phyloP scores from a whole-genome alignment of 2,329 filamentous ascomycete species.

The Beauveria varroae region DNA sequence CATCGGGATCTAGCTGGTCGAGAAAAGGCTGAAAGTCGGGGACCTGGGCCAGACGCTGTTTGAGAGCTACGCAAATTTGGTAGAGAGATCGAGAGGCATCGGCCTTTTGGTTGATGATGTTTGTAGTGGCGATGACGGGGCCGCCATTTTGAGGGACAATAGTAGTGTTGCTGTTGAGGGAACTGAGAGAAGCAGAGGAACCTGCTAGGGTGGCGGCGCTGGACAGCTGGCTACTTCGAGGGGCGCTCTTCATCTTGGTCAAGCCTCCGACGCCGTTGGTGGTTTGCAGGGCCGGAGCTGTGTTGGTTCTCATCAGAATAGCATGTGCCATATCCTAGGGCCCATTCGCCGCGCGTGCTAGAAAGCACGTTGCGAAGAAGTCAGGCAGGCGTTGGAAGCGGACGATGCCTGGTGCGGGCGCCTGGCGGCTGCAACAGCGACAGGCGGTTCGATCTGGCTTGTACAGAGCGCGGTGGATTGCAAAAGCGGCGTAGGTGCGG shows the following conservation, averaged over 20 bases:
- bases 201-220: slow-evolving; percentile 50
- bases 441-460: background rate
- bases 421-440: background rate
- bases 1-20: slow-evolving; percentile 59
- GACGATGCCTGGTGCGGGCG: background rate
- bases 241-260: slow-evolving; percentile 44
- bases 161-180: slow-evolving; percentile 38
- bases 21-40: slow-evolving; percentile 74
- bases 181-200: slow-evolving; percentile 44
- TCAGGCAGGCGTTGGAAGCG: background rate
- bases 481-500: background rate
- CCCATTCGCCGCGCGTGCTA: slow-evolving; percentile 30
- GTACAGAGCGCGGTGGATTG: background rate
- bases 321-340: slow-evolving; percentile 50
- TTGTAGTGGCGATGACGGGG: slow-evolving; percentile 69
- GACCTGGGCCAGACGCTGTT: slow-evolving; percentile 72
- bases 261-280: slow-evolving; percentile 39
- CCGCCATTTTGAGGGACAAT: slow-evolving; percentile 42
- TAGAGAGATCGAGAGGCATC: slow-evolving; percentile 89
- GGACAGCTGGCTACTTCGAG: slow-evolving; percentile 55
- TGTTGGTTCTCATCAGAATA: slow-evolving; percentile 52
- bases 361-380: slow-evolving; percentile 3
- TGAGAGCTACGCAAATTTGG: slow-evolving; percentile 85
- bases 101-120: slow-evolving; percentile 95
- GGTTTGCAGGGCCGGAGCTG: slow-evolving; percentile 46